Evolutionary conservation across 345 rosid species (phyloP).

Genomic region (Populus pruinosa): DNA sequence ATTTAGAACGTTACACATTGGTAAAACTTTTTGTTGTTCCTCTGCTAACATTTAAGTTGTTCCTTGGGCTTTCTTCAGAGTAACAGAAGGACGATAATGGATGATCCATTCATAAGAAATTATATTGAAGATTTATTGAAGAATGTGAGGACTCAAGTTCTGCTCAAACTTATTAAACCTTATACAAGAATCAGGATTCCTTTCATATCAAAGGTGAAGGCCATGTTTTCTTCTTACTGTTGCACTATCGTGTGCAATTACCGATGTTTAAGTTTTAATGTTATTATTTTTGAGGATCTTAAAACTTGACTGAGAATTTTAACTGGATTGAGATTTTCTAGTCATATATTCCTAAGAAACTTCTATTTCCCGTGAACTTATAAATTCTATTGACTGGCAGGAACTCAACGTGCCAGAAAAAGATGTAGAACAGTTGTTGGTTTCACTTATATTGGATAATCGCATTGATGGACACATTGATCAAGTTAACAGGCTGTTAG

Average conservation of each 20-base stretch:
- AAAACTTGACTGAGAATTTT: neutral
- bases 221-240: neutral
- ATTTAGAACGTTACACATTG: neutral
- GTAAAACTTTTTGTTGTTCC: neutral
- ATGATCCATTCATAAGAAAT: slow-evolving; percentile 90
- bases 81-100: slow-evolving; percentile 94
- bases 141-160: slow-evolving; percentile 97
- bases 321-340: neutral
- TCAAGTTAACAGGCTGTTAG: slow-evolving; percentile 84
- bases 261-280: neutral
- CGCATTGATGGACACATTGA: slow-evolving; percentile 96
- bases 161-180: slow-evolving; percentile 96
- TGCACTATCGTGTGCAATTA: neutral
- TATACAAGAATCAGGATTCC: slow-evolving; percentile 90
- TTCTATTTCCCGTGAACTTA: neutral
- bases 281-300: neutral
- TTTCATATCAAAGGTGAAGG: slow-evolving; percentile 73
- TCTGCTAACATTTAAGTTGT: neutral
- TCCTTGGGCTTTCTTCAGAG: slow-evolving; percentile 42
- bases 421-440: slow-evolving; percentile 88
- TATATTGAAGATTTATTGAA: slow-evolving; percentile 94
- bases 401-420: slow-evolving; percentile 94
- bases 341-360: neutral
- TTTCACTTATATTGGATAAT: slow-evolving; percentile 83
- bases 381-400: slow-evolving; percentile 28